phyloP scores from a whole-genome alignment of 768 basidiomycete genomes.

The Boletus vinaceobasis region DNA sequence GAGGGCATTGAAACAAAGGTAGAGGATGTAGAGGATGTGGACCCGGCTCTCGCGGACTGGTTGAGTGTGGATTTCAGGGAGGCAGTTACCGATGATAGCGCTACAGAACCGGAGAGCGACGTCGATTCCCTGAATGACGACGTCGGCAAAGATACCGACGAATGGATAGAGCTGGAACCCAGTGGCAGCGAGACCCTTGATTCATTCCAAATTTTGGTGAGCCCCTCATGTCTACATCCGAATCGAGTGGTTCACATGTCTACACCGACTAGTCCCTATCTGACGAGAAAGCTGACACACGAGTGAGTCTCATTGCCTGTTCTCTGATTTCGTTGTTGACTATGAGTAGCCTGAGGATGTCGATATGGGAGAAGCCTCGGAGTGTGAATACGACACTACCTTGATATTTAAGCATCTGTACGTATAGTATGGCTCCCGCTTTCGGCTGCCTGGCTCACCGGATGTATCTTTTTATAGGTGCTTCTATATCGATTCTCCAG shows the following conservation, averaged over 20 bases:
- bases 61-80: conserved; percentile 48
- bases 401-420: conserved; percentile 82
- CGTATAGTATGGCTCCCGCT: conserved; percentile 22
- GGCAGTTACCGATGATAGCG: conserved; percentile 27
- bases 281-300: neutral
- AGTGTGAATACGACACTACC: conserved; percentile 75
- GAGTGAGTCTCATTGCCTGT: conserved; percentile 3
- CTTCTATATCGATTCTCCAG: conserved; percentile 85
- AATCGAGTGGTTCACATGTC: neutral
- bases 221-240: neutral
- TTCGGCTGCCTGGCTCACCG: neutral
- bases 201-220: conserved; percentile 13
- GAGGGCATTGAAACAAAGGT: conserved; percentile 17
- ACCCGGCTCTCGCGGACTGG: conserved; percentile 58
- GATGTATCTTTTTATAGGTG: conserved; percentile 42
- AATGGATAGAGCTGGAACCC: conserved; percentile 35
- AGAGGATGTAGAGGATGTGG: conserved; percentile 35
- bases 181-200: conserved; percentile 24
- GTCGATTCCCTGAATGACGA: conserved; percentile 69
- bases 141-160: conserved; percentile 36
- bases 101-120: conserved; percentile 59
- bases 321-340: neutral
- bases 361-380: conserved; percentile 73
- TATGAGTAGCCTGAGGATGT: conserved; percentile 30
- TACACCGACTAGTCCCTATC: conserved; percentile 10